Conservation (phyloP, 208 protist species). For the Leishmania lainsoni region DNA sequence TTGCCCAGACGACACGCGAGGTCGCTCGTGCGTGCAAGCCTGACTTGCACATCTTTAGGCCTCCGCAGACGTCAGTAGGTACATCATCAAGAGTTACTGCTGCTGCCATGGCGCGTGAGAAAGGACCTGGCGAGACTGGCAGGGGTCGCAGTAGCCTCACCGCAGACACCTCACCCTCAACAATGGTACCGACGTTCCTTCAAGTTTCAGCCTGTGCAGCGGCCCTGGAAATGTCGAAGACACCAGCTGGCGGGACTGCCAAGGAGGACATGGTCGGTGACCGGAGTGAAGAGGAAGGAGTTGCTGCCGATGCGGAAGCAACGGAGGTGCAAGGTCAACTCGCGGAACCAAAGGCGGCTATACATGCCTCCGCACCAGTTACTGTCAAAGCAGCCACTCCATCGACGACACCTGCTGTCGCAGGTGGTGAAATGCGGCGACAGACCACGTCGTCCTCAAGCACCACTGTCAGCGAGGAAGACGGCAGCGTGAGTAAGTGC, state of each 20-base stretch:
- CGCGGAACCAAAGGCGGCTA: neutral
- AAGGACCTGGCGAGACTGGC: neutral
- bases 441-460: neutral
- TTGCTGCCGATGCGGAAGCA: neutral
- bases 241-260: neutral
- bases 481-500: neutral
- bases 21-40: constrained; percentile 31
- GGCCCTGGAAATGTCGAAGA: neutral
- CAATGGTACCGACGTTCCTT: neutral
- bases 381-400: neutral
- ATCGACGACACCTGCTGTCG: neutral
- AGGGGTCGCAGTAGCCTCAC: neutral
- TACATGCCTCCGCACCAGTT: neutral
- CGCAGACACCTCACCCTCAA: neutral
- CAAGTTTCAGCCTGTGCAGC: neutral
- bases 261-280: neutral
- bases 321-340: neutral
- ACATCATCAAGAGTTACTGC: neutral
- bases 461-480: neutral
- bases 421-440: neutral
- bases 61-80: neutral
- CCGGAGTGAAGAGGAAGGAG: neutral
- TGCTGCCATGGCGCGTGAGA: neutral
- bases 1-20: constrained; percentile 12
- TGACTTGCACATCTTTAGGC: constrained; percentile 27